A percentile compares a stretch with the other conserved stretches of the same genome.
Evolutionary conservation across 768 basidiomycete genomes (phyloP).

Genomic region (Trametes punicea): DNA sequence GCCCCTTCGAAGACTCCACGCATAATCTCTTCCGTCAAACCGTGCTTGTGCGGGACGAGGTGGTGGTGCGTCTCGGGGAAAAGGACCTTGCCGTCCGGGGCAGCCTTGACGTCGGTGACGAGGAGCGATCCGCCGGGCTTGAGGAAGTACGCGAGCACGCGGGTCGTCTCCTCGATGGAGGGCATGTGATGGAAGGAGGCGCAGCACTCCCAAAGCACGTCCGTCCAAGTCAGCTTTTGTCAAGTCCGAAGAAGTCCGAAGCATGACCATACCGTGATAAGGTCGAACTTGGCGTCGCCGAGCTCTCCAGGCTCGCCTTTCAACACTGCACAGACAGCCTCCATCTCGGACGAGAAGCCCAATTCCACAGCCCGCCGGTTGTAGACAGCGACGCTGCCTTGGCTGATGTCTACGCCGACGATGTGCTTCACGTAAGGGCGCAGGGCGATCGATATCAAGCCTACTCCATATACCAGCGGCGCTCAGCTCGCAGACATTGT

Average conservation of each 20-base stretch:
- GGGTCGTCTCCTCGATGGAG: slow-evolving; percentile 49
- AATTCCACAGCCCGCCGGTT: slow-evolving; percentile 56
- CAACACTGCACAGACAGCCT: slow-evolving; percentile 51
- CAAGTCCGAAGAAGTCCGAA: no score
- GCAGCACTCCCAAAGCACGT: slow-evolving; percentile 61
- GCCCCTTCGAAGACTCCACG: slow-evolving; percentile 48
- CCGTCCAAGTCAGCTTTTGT: no score
- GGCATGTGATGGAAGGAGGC: slow-evolving; percentile 62
- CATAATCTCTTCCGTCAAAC: slow-evolving; percentile 50
- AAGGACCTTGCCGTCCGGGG: slow-evolving; percentile 34
- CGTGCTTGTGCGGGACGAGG: slow-evolving; percentile 52
- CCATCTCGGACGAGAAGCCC: slow-evolving; percentile 63
- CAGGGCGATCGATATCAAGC: slow-evolving; percentile 59
- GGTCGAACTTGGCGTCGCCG: slow-evolving; percentile 57
- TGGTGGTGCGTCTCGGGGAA: slow-evolving; percentile 37
- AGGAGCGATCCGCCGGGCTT: slow-evolving; percentile 60
- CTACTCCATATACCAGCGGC: slow-evolving; percentile 35
- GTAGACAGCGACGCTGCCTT: slow-evolving; percentile 63
- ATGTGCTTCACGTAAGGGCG: slow-evolving; percentile 58
- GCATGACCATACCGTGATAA: slow-evolving; percentile 54
- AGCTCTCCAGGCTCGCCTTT: slow-evolving; percentile 50
- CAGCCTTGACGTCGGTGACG: slow-evolving; percentile 47
- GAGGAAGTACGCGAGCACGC: slow-evolving; percentile 50
- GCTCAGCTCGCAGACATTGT: neutral
- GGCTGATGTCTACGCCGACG: slow-evolving; percentile 75